Base-by-base conservation (phyloP, 2,329 filamentous ascomycete species). In the Botrytis pseudocinerea region DNA sequence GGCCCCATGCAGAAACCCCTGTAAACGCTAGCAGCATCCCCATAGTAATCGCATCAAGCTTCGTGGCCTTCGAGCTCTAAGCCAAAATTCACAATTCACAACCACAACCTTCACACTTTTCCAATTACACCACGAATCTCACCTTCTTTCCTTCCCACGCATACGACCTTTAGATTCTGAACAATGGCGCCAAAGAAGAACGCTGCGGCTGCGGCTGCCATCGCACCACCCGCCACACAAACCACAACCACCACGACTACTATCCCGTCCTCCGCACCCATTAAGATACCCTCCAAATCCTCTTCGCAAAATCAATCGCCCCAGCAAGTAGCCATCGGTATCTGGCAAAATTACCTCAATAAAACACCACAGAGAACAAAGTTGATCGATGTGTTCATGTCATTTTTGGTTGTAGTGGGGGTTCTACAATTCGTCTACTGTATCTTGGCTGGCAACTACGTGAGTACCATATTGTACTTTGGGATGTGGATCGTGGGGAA, bases 361-460 rank as follows among this genome's bases (percentile, higher is more conserved):
- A 87, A 90, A 78, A 99, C 96, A 62, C 91, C 95, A 64, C 95
- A 97, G 87, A 90, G 95, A 76, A 95, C 92, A 65, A 96, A 97
- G 88, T 88, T 99, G 75, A 88, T 98, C 75, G 96, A 99, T 82
- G 88, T 89, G 51, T 99, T 99, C 83, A 91, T 99, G 89, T 89
- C 84, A 5, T 99, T 98, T 82, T 85, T 99, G 74, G 90, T 96
- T 35, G 86, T 91, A 1, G 93, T 97, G 7, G 96, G 94, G 69
- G 93, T 85, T n/a, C 82, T 98, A 79, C 96, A 99, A 84, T 98
- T 99, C 83, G 82, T 93, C 74, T 99, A 99, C 84, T 98, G 95
- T 82, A 86, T 98, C 72, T 80, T 98, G 78, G 94, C 90, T 71
- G 96, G 96, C 77, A 98, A 98, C 84, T 99, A 95, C 80, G 96